Evolutionary conservation across 306 rosid species (phyloP).

Genomic region (Ammopiptanthus mongolicus): DNA sequence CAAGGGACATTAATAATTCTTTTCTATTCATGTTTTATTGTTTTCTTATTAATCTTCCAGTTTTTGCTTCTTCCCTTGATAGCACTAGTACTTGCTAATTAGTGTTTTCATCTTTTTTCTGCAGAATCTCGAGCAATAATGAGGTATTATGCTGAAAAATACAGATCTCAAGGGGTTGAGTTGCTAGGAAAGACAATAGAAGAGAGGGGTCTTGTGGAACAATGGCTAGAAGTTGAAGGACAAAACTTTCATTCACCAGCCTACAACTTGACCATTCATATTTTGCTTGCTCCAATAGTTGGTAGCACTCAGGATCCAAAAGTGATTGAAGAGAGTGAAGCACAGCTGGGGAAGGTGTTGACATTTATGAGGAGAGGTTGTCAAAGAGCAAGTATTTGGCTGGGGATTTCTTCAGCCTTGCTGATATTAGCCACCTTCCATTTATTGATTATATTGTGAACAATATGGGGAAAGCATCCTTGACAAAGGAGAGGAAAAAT

Average conservation of each 20-base stretch:
- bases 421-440: constrained; percentile 51
- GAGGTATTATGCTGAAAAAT: neutral
- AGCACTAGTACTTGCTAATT: neutral
- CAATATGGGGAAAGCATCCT: constrained; percentile 13
- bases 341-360: constrained; percentile 39
- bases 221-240: constrained; percentile 59
- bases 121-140: constrained; percentile 36
- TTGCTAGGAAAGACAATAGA: constrained; percentile 41
- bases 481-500: constrained; percentile 34
- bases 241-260: constrained; percentile 21
- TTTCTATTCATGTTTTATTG: too few relatives aligned
- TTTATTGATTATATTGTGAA: constrained; percentile 35
- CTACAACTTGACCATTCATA: constrained; percentile 14
- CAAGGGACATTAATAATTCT: neutral
- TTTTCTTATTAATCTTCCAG: neutral
- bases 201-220: constrained; percentile 49
- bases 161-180: neutral
- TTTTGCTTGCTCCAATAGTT: neutral
- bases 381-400: constrained; percentile 50
- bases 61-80: neutral
- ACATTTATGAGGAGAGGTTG: constrained; percentile 52
- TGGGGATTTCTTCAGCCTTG: constrained; percentile 53
- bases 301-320: constrained; percentile 28
- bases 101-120: neutral
- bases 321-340: constrained; percentile 43